A percentile compares a stretch with the other conserved stretches of the same genome.
Evolutionary conservation across 2,329 filamentous ascomycete genomes (phyloP).

Genomic region (Fusarium chuoi): DNA sequence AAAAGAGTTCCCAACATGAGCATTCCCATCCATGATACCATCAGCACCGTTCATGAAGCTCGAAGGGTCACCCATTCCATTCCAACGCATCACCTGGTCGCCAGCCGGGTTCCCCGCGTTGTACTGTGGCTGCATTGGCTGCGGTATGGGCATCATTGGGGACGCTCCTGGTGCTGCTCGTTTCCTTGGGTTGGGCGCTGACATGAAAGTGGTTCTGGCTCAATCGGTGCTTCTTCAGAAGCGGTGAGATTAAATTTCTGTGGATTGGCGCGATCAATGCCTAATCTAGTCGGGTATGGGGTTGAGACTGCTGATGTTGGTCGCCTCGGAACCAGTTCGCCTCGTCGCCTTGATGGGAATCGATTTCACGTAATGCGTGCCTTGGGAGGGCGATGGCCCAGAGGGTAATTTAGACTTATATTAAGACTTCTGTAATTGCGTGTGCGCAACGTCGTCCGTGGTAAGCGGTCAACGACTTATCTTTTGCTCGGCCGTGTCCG

Average conservation of each 20-base stretch:
- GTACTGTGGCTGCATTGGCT: slow-evolving; percentile 61
- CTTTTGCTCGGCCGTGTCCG: slow-evolving; percentile 9
- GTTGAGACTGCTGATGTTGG: slow-evolving; percentile 20
- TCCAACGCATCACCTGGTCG: slow-evolving; percentile 61
- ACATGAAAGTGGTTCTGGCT: slow-evolving; percentile 50
- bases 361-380: slow-evolving; percentile 5
- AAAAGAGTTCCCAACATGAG: slow-evolving; percentile 51
- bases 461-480: slow-evolving; percentile 16
- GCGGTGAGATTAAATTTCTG: slow-evolving; percentile 13
- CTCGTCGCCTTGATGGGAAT: slow-evolving; percentile 13
- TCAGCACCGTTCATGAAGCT: slow-evolving; percentile 46
- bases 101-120: slow-evolving; percentile 57
- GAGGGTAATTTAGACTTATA: slow-evolving; percentile 6
- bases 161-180: slow-evolving; percentile 77
- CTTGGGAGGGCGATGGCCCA: neutral
- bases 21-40: slow-evolving; percentile 45
- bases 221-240: slow-evolving; percentile 22
- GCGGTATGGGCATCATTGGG: slow-evolving; percentile 67
- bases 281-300: slow-evolving; percentile 27
- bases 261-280: slow-evolving; percentile 32
- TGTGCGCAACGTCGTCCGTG: slow-evolving; percentile 17
- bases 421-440: slow-evolving; percentile 9
- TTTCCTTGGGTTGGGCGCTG: slow-evolving; percentile 70
- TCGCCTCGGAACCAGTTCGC: slow-evolving; percentile 9
- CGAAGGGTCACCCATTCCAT: slow-evolving; percentile 50